A percentile compares a stretch with the other conserved stretches of the same genome.
These are phyloP conservation scores for Fusarium miscanthi DNA, from an alignment of 2,329 filamentous ascomycete species.

Conservation along the genomic window DNA sequence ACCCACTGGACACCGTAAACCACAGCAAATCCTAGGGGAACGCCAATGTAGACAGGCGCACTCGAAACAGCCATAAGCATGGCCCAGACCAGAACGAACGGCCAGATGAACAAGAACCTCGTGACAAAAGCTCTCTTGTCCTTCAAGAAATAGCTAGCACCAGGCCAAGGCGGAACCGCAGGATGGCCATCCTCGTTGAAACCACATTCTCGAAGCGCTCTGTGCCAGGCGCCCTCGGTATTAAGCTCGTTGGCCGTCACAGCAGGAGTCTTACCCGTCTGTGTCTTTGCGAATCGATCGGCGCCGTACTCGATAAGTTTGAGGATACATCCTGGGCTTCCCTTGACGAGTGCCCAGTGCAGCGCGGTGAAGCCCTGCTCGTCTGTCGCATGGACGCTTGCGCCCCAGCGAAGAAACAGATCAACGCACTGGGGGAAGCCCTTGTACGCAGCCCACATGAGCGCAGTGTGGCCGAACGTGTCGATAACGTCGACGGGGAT, in stretches of 20 bases:
- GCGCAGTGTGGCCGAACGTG: constrained; percentile 87
- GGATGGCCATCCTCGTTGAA: constrained; percentile 83
- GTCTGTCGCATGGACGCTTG: constrained; percentile 89
- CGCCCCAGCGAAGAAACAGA: constrained; percentile 92
- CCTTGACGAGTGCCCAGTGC: constrained; percentile 97
- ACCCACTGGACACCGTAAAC: constrained; percentile 80
- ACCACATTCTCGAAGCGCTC: constrained; percentile 84
- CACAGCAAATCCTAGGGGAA: constrained; percentile 76
- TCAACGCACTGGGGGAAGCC: constrained; percentile 94
- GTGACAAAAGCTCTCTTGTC: constrained; percentile 82
- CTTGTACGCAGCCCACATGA: constrained; percentile 99
- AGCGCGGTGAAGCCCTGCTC: constrained; percentile 94
- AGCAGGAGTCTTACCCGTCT: constrained; percentile 89
- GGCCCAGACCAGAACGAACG: constrained; percentile 79
- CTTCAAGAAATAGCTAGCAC: constrained; percentile 77
- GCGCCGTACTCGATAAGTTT: constrained; percentile 96
- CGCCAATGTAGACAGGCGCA: constrained; percentile 77
- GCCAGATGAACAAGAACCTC: constrained; percentile 91
- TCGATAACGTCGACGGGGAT: constrained; percentile 94
- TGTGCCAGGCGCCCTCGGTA: constrained; percentile 82
- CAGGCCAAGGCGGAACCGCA: constrained; percentile 76
- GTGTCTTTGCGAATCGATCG: constrained; percentile 90
- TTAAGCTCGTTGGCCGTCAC: constrained; percentile 92
- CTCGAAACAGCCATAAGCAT: constrained; percentile 78
- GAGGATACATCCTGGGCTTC: constrained; percentile 86